Conservation (phyloP, 768 basidiomycete genomes). For the Russula abietina region DNA sequence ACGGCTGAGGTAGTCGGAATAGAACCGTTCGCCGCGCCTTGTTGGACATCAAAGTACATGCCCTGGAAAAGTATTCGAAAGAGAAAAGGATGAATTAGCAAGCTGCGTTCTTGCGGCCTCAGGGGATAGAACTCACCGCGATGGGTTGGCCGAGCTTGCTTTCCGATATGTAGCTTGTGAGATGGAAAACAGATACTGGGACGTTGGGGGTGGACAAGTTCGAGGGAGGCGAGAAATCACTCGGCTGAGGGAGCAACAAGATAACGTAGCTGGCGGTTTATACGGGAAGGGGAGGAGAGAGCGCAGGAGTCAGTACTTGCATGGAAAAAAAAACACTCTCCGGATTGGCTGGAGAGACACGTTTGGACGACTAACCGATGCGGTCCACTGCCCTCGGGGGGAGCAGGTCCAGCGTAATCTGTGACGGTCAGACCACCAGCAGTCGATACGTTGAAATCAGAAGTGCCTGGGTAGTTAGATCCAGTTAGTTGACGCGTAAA, state of each 20-base stretch:
- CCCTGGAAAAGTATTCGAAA: slow-evolving; percentile 36
- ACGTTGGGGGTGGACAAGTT: slow-evolving; percentile 46
- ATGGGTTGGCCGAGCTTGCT: slow-evolving; percentile 54
- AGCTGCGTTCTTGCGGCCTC: background rate
- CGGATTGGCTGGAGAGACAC: background rate
- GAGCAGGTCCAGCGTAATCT: slow-evolving; percentile 65
- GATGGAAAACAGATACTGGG: slow-evolving; percentile 50
- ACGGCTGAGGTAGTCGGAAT: slow-evolving; percentile 60
- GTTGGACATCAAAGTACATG: slow-evolving; percentile 69
- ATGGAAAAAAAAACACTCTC: background rate
- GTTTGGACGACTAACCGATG: slow-evolving; percentile 46
- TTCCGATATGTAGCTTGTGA: slow-evolving; percentile 53
- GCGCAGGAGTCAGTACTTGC: background rate
- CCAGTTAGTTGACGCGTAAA: background rate
- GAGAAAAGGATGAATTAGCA: background rate
- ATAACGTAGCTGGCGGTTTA: slow-evolving; percentile 52
- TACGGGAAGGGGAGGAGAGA: background rate
- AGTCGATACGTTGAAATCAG: slow-evolving; percentile 35
- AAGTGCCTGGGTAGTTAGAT: background rate
- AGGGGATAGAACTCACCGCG: slow-evolving; percentile 40
- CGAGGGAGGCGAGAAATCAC: slow-evolving; percentile 53
- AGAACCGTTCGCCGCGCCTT: slow-evolving; percentile 51
- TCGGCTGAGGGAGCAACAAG: slow-evolving; percentile 58
- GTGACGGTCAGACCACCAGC: slow-evolving; percentile 48
- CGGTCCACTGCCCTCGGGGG: slow-evolving; percentile 60